Evolutionary conservation across 2,329 filamentous ascomycete genomes (phyloP).

Genomic region (Phyllosticta ampelicida): DNA sequence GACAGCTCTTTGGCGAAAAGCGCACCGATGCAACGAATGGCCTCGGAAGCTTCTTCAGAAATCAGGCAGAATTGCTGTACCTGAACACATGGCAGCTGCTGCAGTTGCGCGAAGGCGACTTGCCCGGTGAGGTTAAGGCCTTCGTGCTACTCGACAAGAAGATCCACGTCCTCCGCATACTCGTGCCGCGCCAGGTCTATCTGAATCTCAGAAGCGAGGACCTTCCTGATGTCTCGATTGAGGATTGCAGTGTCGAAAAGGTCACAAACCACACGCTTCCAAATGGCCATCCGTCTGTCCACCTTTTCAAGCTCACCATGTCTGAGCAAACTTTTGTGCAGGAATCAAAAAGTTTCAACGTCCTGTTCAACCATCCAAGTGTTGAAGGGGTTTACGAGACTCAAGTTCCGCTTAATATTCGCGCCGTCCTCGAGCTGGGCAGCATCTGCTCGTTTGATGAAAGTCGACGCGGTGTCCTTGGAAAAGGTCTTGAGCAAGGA

Average conservation of each 20-base stretch:
- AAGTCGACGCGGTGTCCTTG: slow-evolving; percentile 77
- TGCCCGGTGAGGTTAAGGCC: slow-evolving; percentile 74
- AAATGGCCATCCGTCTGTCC: slow-evolving; percentile 86
- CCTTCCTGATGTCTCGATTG: slow-evolving; percentile 77
- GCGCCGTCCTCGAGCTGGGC: slow-evolving; percentile 80
- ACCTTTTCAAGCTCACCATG: slow-evolving; percentile 90
- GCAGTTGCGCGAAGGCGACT: slow-evolving; percentile 72
- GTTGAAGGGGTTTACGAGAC: slow-evolving; percentile 97
- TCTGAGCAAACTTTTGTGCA: slow-evolving; percentile 78
- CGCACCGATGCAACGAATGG: slow-evolving; percentile 49
- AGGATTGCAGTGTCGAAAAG: slow-evolving; percentile 81
- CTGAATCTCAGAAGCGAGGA: slow-evolving; percentile 83
- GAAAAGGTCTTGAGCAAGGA: slow-evolving; percentile 83
- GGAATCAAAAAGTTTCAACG: slow-evolving; percentile 70
- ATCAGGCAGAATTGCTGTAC: slow-evolving; percentile 82
- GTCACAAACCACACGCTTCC: slow-evolving; percentile 87
- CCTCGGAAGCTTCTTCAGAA: slow-evolving; percentile 68
- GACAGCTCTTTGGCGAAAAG: slow-evolving; percentile 88
- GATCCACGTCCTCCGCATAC: slow-evolving; percentile 76
- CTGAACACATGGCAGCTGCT: slow-evolving; percentile 92
- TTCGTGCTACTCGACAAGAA: slow-evolving; percentile 91
- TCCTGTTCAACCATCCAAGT: slow-evolving; percentile 82
- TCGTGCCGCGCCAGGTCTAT: slow-evolving; percentile 81
- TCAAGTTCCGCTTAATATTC: slow-evolving; percentile 74
- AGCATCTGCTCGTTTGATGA: slow-evolving; percentile 92